Conservation (phyloP, 108 stramenopile genomes). For the Cyclostephanos tholiformis region DNA sequence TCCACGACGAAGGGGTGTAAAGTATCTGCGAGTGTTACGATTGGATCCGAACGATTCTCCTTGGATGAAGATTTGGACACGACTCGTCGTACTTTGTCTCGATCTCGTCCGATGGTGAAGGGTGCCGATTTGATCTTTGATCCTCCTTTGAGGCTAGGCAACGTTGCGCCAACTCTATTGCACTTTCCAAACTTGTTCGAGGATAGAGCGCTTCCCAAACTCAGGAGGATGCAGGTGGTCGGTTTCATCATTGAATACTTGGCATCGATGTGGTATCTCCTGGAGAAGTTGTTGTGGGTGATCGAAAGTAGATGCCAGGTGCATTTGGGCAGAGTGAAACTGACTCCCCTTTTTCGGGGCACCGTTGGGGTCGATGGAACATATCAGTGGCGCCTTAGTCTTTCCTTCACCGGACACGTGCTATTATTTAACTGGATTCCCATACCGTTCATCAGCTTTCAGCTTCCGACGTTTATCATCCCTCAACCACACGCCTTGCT, state of each 20-base stretch:
- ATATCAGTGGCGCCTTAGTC: constrained; percentile 72
- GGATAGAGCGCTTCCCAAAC: constrained; percentile 63
- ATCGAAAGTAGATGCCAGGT: constrained; percentile 78
- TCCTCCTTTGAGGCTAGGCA: constrained; percentile 75
- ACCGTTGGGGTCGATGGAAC: constrained; percentile 25
- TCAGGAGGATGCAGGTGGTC: constrained; percentile 64
- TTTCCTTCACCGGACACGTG: constrained; percentile 83
- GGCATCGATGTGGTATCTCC: constrained; percentile 60
- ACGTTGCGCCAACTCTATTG: constrained; percentile 87
- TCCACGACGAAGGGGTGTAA: constrained; percentile 56
- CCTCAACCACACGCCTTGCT: constrained; percentile 86
- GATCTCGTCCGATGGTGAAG: constrained; percentile 85
- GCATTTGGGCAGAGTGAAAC: constrained; percentile 72
- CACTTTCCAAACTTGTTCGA: constrained; percentile 86
- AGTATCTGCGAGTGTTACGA: constrained; percentile 53
- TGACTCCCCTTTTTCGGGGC: constrained; percentile 71
- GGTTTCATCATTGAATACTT: constrained; percentile 65
- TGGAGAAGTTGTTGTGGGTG: constrained; percentile 84
- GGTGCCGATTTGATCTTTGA: constrained; percentile 66
- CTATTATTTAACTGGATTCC: constrained; percentile 77
- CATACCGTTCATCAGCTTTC: constrained; percentile 78
- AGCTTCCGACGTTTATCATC: constrained; percentile 85
- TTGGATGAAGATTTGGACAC: constrained; percentile 75
- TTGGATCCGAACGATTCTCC: constrained; percentile 73
- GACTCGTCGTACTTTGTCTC: constrained; percentile 45